Evolutionary conservation across 75 land plant species (phyloP).

Genomic region (Picea glauca): DNA sequence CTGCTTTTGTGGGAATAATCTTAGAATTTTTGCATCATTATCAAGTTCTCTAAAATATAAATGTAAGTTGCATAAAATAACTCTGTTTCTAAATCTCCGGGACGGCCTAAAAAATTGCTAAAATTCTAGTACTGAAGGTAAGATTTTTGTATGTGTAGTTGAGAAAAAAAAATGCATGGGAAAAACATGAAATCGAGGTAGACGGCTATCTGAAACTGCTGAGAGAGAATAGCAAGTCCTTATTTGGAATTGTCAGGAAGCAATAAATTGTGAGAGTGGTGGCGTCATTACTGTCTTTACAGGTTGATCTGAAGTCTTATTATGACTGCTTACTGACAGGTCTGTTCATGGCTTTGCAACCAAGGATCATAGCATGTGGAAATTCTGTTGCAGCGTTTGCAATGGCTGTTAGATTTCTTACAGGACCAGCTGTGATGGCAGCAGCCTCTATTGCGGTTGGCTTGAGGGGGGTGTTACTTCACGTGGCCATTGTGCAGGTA

Average conservation of each 20-base stretch:
- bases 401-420: slow-evolving; percentile 80
- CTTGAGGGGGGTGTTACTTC: slow-evolving; percentile 61
- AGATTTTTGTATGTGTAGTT: too few species aligned
- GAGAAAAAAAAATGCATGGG: too few species aligned
- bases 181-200: too few species aligned
- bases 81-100: too few species aligned
- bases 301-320: background rate
- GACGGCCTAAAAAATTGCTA: too few species aligned
- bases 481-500: slow-evolving; percentile 89
- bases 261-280: background rate
- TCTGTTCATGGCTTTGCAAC: slow-evolving; percentile 89
- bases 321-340: slow-evolving; percentile 34
- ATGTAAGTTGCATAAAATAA: too few species aligned
- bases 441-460: slow-evolving; percentile 79
- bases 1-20: too few species aligned
- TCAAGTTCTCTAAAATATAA: too few species aligned
- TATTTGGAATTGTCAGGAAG: slow-evolving; percentile 4
- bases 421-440: slow-evolving; percentile 92
- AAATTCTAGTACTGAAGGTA: too few species aligned
- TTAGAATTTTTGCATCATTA: too few species aligned
- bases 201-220: background rate
- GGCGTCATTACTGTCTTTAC: background rate
- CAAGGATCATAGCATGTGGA: slow-evolving; percentile 80
- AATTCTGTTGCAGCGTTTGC: slow-evolving; percentile 58
- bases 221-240: background rate